Evolutionary conservation across 23 red algal species (phyloP).

Genomic region (Gracilaria domingensis): DNA sequence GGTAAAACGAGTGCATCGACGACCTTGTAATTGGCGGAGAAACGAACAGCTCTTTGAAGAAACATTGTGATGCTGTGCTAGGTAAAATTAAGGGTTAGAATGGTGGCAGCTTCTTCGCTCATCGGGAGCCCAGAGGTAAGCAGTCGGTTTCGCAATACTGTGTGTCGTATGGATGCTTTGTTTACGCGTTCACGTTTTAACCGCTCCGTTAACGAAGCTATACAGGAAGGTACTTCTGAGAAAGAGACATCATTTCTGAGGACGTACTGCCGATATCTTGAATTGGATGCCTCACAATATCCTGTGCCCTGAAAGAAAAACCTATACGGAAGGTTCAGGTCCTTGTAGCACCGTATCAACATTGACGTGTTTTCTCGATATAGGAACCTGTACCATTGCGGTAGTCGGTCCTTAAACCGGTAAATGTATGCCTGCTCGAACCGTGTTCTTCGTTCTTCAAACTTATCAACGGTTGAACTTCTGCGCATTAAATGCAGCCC

Average conservation of each 20-base stretch:
- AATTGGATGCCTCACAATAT: neutral
- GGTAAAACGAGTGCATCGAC: neutral
- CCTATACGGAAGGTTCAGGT: neutral
- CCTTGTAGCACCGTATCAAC: neutral
- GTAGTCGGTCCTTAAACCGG: neutral
- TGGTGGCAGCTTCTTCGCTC: neutral
- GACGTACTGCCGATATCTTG: neutral
- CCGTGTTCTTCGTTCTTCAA: neutral
- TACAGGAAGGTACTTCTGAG: neutral
- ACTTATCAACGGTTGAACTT: neutral
- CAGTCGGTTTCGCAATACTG: neutral
- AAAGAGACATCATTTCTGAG: neutral
- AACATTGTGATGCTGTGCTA: neutral
- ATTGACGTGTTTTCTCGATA: neutral
- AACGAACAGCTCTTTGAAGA: neutral
- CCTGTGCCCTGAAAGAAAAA: slow-evolving; percentile 1
- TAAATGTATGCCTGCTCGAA: slow-evolving; percentile 1
- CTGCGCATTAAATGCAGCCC: neutral
- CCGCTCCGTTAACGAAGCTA: neutral
- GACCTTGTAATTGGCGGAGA: neutral
- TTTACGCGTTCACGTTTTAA: neutral
- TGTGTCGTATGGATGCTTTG: neutral
- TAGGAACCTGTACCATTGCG: slow-evolving; percentile 17
- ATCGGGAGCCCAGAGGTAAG: neutral
- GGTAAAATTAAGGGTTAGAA: neutral